A percentile compares a stretch with the other conserved stretches of the same genome.
Conservation (phyloP, 2,329 filamentous ascomycete species). For the Gaeumannomyces sp. region DNA sequence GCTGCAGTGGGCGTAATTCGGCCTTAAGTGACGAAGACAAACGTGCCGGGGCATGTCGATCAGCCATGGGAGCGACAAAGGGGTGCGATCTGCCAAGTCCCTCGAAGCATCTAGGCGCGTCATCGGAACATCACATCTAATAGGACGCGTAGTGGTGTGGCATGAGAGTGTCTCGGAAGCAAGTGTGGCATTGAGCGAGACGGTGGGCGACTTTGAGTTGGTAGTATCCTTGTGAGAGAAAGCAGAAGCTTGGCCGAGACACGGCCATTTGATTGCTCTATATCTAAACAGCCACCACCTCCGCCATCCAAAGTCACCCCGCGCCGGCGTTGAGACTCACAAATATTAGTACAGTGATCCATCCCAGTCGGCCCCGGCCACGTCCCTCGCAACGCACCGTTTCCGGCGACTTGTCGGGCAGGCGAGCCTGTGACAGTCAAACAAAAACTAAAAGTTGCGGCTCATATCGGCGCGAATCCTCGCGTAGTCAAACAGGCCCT, state of each 20-base stretch:
- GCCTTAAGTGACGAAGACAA: background rate
- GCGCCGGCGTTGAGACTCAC: slow-evolving; percentile 32
- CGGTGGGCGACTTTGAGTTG: background rate
- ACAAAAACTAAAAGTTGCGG: slow-evolving; percentile 27
- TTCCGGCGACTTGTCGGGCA: slow-evolving; percentile 7
- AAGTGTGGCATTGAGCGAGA: background rate
- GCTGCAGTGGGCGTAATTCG: background rate
- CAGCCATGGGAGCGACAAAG: background rate
- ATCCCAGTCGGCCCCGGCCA: slow-evolving; percentile 10
- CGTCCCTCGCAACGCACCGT: slow-evolving; percentile 4
- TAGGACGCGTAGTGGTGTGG: background rate
- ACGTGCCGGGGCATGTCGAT: background rate
- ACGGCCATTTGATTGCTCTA: slow-evolving; percentile 23
- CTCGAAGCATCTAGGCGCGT: background rate
- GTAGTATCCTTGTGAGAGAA: background rate
- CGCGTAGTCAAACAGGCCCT: slow-evolving; percentile 72
- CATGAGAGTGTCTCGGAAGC: background rate
- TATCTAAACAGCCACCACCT: slow-evolving; percentile 23
- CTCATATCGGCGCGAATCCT: slow-evolving; percentile 30
- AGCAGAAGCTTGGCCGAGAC: slow-evolving; percentile 8
- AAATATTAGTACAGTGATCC: slow-evolving; percentile 26
- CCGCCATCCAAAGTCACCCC: slow-evolving; percentile 24
- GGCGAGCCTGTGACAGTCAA: background rate
- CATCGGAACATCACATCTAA: background rate
- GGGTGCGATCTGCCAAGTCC: background rate